phyloP scores from a whole-genome alignment of 2,329 filamentous ascomycete species.

The Ophiocordyceps polyrhachis-furcata region DNA sequence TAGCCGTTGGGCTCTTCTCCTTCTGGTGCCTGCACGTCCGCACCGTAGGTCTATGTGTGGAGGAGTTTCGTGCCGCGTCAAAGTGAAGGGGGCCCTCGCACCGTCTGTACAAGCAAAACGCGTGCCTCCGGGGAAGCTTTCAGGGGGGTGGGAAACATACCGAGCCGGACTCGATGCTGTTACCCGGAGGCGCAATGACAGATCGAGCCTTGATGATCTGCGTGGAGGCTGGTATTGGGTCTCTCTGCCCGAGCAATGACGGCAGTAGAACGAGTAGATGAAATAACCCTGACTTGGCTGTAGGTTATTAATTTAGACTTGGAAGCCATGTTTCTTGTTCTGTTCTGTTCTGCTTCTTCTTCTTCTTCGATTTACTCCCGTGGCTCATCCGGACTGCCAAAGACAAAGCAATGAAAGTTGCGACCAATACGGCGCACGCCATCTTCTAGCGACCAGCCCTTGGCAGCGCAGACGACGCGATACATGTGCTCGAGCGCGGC shows the following conservation, averaged over 20 bases:
- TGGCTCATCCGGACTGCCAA: constrained; percentile 28
- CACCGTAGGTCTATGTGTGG: constrained; percentile 4
- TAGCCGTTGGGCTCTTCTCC: constrained; percentile 9
- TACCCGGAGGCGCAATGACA: too few species aligned
- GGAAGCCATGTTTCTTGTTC: too few species aligned
- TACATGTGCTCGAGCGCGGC: constrained; percentile 53
- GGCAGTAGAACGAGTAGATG: too few species aligned
- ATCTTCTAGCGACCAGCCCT: constrained; percentile 56
- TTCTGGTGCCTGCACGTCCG: constrained; percentile 8
- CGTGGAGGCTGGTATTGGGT: too few species aligned
- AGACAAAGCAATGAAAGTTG: constrained; percentile 67
- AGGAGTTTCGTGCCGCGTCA: neutral
- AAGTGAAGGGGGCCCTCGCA: neutral
- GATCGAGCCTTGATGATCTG: too few species aligned
- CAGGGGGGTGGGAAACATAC: neutral
- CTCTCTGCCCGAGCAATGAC: too few species aligned
- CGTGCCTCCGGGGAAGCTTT: neutral
- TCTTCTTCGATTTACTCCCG: neutral
- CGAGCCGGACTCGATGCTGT: neutral
- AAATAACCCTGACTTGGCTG: too few species aligned
- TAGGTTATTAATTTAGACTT: too few species aligned
- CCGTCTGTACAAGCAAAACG: neutral
- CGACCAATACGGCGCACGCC: constrained; percentile 47
- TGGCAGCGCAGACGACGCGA: constrained; percentile 56
- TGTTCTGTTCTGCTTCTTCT: too few species aligned